Percentiles rank a stretch among this genome's conserved stretches.
Conservation (phyloP, 495 filamentous ascomycete genomes). For the Thermochaetoides thermophila region DNA sequence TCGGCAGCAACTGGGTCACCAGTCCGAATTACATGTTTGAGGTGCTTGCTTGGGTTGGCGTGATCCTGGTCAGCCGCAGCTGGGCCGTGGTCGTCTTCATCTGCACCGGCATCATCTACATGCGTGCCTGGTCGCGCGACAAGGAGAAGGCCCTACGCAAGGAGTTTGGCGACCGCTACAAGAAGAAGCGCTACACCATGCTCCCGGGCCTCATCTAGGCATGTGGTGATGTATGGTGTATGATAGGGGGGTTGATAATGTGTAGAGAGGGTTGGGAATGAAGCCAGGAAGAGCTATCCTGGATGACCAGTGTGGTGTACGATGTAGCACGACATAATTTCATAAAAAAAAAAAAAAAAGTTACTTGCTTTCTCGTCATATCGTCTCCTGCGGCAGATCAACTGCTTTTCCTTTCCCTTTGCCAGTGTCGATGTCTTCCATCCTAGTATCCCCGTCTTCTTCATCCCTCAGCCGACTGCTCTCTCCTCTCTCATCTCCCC, state of each 20-base stretch:
- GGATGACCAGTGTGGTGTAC: not conserved
- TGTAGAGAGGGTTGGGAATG: too few species aligned
- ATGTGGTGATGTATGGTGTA: not conserved
- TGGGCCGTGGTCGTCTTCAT: slow-evolving; percentile 61
- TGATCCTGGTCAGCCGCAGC: slow-evolving; percentile 62
- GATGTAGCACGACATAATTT: not conserved
- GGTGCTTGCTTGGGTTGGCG: slow-evolving; percentile 65
- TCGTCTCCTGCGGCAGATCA: too few species aligned
- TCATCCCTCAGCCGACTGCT: slow-evolving; percentile 7
- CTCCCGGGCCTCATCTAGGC: slow-evolving; percentile 47
- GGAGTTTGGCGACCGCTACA: slow-evolving; percentile 81
- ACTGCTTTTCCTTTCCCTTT: too few species aligned
- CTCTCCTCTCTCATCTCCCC: not conserved
- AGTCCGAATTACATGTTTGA: slow-evolving; percentile 98
- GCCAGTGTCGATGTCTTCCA: too few species aligned
- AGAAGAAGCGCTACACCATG: slow-evolving; percentile 71
- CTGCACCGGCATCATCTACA: slow-evolving; percentile 49
- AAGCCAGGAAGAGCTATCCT: too few species aligned
- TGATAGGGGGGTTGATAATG: not conserved
- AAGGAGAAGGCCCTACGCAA: slow-evolving; percentile 82
- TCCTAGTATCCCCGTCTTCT: too few species aligned
- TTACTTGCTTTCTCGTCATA: too few species aligned
- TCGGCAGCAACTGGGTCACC: slow-evolving; percentile 77
- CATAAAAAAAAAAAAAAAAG: too few species aligned
- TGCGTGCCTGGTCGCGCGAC: slow-evolving; percentile 77